Evolutionary conservation across 257 asterid genomes (phyloP).

Genomic region (Plantago ovata): DNA sequence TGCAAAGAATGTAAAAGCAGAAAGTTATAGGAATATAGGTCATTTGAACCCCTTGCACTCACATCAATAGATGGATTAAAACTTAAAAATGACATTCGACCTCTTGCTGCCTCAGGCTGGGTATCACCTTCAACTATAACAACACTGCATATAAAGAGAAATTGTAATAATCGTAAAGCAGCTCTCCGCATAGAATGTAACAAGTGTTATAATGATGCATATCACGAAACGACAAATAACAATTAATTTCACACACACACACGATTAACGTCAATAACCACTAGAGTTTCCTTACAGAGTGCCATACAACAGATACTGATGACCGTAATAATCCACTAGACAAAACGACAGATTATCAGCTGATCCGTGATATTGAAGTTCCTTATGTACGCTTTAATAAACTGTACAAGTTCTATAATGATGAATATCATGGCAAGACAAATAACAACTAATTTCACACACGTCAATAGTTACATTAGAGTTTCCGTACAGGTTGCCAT

Average conservation of each 20-base stretch:
- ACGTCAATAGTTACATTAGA: too few species aligned
- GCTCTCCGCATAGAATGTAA: not conserved
- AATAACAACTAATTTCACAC: too few species aligned
- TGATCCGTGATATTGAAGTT: too few species aligned
- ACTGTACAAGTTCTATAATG: too few species aligned
- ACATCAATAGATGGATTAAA: slow-evolving; percentile 95
- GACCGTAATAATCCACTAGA: not conserved
- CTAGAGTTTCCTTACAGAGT: not conserved
- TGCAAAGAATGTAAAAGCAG: not conserved
- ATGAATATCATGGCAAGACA: too few species aligned
- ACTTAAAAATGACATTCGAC: slow-evolving; percentile 88
- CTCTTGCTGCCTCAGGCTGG: slow-evolving; percentile 67
- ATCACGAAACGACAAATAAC: not conserved
- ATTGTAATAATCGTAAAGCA: slow-evolving; percentile 16
- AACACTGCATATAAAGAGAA: slow-evolving; percentile 51
- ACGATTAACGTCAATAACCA: not conserved
- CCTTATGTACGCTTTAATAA: too few species aligned
- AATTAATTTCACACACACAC: not conserved
- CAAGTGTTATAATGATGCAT: not conserved
- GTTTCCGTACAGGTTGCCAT: too few species aligned
- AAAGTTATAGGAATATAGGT: slow-evolving; percentile 16
- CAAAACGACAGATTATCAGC: too few species aligned
- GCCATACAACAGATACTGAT: not conserved
- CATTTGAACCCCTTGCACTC: slow-evolving; percentile 41
- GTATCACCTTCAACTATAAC: slow-evolving; percentile 88